These are phyloP conservation scores for Aspergillus felis DNA, from an alignment of 2,329 filamentous ascomycete species.

Conservation along the genomic window DNA sequence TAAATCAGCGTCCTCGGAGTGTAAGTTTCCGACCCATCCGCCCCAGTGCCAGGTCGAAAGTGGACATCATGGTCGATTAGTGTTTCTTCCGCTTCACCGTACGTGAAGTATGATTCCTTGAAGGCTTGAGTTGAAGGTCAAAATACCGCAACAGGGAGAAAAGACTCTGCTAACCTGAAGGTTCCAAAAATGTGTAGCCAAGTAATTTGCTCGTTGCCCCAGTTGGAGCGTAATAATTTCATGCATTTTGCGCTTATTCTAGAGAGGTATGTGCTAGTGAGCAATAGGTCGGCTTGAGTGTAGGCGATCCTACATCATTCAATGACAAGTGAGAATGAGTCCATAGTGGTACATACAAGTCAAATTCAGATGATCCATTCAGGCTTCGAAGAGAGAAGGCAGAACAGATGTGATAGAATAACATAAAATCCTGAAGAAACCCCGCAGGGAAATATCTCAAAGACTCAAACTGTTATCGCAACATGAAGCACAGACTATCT, in stretches of 20 bases:
- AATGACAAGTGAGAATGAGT: not conserved
- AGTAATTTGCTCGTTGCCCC: conserved; percentile 86
- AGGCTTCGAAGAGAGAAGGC: not conserved
- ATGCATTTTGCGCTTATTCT: conserved; percentile 60
- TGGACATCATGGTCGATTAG: conserved; percentile 79
- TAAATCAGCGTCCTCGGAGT: conserved; percentile 90
- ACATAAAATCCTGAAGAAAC: not conserved
- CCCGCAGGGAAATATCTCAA: not conserved
- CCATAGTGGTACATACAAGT: not conserved
- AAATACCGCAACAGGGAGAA: not conserved
- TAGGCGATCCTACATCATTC: not conserved
- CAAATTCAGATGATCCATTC: not conserved
- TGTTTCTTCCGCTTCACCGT: conserved; percentile 62
- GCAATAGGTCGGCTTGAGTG: not conserved
- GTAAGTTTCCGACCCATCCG: conserved; percentile 84
- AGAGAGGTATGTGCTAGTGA: not conserved
- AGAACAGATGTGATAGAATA: not conserved
- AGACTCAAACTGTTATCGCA: not conserved
- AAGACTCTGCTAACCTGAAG: conserved; percentile 59
- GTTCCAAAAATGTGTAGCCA: conserved; percentile 98
- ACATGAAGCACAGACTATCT: conserved; percentile 14
- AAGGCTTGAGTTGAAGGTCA: not conserved
- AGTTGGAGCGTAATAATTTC: conserved; percentile 94
- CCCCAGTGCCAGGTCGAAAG: conserved; percentile 77
- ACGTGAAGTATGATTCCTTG: conserved; percentile 97